Evolutionary conservation across 352 stramenopile species (phyloP), one percentile per base, ranked within the genome.

Genomic region (Plasmopara muralis): DNA sequence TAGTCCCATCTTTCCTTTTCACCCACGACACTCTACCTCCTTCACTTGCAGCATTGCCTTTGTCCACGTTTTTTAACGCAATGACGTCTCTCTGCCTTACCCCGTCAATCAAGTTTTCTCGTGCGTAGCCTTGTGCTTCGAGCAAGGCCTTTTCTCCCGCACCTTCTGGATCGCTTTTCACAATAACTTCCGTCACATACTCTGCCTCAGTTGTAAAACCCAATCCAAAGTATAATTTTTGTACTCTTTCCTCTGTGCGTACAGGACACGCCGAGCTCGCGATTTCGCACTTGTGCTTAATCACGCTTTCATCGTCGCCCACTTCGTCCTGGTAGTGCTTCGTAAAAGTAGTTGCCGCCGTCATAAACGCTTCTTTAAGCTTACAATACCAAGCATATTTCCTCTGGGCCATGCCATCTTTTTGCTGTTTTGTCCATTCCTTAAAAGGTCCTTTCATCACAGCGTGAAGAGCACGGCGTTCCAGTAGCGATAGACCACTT

Each of bases 371-470:
- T 20, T 86, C 76, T 31, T 80, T 80, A 15, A 91, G 63, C 63
- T 95, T 95, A 33, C 64, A 77, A 49, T 79, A 93, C 86, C 86
- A 96, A 13, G 64, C 59, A 40, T 61, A 79, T 65, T 95, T 95
- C 37, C 80, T 70, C 38, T 86, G 70, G 2, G 75, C 82, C 72
- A 91, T 79, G 15, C 91, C 83, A 31, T 96, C 86, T 14, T 76
- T 75, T 58, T 89, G 71, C 50, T 89, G 79, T 18, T 77, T 80
- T 33, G 77, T 72, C 88, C 88, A 97, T 48, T 82, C 72, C 0
- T 54, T 65, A 9, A 66, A 74, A 1, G 82, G 65, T 15, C 39
- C 43, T 44, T 64, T 66, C 48, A 97, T 50, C 25, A 86, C 81
- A 5, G 66, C 66, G 53, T 97, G 88, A 8, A 97, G 63, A 37